phyloP scores from a whole-genome alignment of 768 basidiomycete genomes.

The Chlorophyllum brunneum region DNA sequence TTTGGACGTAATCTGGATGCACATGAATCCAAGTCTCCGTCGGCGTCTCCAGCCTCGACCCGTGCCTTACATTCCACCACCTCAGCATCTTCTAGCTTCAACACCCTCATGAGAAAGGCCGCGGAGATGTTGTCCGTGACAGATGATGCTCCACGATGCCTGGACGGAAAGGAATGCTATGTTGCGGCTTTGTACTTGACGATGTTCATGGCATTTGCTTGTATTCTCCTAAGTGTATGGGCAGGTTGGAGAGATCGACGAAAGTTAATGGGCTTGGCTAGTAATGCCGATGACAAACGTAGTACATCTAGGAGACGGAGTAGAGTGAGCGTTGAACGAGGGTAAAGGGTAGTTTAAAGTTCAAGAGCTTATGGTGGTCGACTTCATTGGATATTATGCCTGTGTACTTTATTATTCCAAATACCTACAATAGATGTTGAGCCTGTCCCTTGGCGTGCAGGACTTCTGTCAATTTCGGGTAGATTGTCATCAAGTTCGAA shows the following conservation, averaged over 20 bases:
- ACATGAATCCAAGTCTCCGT: slow-evolving; percentile 36
- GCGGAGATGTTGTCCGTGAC: neutral
- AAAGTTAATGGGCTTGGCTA: slow-evolving; percentile 20
- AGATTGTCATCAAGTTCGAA: too few species aligned
- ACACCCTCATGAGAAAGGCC: neutral
- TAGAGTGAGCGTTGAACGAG: neutral
- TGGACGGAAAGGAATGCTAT: slow-evolving; percentile 59
- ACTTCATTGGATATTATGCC: neutral
- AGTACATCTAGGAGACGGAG: neutral
- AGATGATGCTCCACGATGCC: slow-evolving; percentile 39
- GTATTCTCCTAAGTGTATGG: slow-evolving; percentile 45
- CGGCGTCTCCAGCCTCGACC: neutral
- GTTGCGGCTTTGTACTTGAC: slow-evolving; percentile 52
- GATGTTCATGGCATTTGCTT: slow-evolving; percentile 40
- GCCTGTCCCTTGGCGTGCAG: too few species aligned
- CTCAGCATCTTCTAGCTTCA: neutral
- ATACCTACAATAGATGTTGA: too few species aligned
- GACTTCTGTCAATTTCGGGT: too few species aligned
- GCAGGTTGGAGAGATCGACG: slow-evolving; percentile 46
- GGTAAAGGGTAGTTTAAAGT: neutral
- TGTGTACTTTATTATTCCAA: neutral
- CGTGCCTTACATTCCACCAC: neutral
- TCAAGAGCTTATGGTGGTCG: neutral
- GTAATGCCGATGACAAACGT: neutral
- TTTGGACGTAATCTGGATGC: slow-evolving; percentile 82